Evolutionary conservation across 129 eudicot species (phyloP), one percentile per base, ranked within the genome.

Genomic region (Chrysanthemum makinoi): DNA sequence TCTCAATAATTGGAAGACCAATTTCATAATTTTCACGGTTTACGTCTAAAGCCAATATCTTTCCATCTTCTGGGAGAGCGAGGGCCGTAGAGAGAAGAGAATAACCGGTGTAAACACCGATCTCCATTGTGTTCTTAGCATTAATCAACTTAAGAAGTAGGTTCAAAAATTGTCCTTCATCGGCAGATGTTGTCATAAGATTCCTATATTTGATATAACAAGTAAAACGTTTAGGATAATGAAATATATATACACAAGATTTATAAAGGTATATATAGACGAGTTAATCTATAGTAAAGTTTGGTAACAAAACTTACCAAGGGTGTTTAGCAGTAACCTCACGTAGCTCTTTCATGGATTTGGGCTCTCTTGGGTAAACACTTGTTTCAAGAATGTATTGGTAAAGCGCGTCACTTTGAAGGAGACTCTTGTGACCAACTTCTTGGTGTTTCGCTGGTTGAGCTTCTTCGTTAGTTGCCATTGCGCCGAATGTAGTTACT

Each of bases 121-220:
- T 81, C 47, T 77, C 82, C 82, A 77, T 68, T 3, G 77, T 78
- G 74, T 69, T 82, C 75, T 72, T 76, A 62, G 81, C 85, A 20
- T 84, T 84, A 22, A 83, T 83, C 8, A 83, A 80, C 53, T 84
- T 84, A 0, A 84, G 53, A 9, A 84, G 80, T 47, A 84, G 22
- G 67, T 75, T 84, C 59, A 84, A 49, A 65, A 84, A 84, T 10
- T 84, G 89, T 56, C 89, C 86, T 81, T 84, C 89, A 74, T 84
- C 89, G 0, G 89, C 89, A 10, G 89, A 84, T 1, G 86, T 84
- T 0, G 89, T 84, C 86, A 84, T 81, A 0, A 84, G 61, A 65
- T 84, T 84, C 89, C 86, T 84, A 14, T 13, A 35, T 15, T 51
- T 51, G 15, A 35, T 12, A 5, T 33, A 2, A 65, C 35, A 65